A percentile compares a stretch with the other conserved stretches of the same genome.
phyloP scores from a whole-genome alignment of 2,329 filamentous ascomycete species.

The Nemania serpens region DNA sequence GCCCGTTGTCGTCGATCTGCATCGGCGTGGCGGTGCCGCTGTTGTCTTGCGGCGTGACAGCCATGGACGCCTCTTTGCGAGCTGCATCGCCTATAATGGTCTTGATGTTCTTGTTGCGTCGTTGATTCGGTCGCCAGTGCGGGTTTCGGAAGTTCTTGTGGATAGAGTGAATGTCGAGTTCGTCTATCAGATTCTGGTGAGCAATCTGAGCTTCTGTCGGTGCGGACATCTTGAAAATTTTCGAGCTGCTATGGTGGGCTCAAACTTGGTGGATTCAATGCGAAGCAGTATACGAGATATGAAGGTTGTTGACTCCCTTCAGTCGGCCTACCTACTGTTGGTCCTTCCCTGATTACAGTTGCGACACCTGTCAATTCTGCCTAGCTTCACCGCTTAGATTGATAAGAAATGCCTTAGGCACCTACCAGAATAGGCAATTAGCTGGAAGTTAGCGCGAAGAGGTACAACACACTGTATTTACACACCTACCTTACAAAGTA shows the following conservation, averaged over 20 bases:
- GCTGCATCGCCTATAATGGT: conserved; percentile 89
- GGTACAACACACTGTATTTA: background rate
- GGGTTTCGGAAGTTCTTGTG: conserved; percentile 90
- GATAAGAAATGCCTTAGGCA: background rate
- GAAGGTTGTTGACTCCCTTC: too few species aligned
- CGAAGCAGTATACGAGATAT: too few species aligned
- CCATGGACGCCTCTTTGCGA: conserved; percentile 84
- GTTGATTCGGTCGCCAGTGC: conserved; percentile 88
- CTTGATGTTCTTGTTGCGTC: conserved; percentile 98
- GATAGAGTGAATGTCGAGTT: conserved; percentile 86
- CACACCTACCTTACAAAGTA: background rate
- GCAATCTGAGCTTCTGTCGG: conserved; percentile 75
- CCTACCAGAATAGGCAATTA: background rate
- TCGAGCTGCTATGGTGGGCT: background rate
- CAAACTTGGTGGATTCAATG: background rate
- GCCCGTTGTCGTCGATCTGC: conserved; percentile 51
- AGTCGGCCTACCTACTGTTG: background rate
- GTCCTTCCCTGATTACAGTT: background rate
- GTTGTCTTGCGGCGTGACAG: conserved; percentile 74
- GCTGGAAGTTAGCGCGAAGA: too few species aligned
- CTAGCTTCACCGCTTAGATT: conserved; percentile 2
- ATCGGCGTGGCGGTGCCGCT: conserved; percentile 76
- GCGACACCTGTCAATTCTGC: conserved; percentile 13
- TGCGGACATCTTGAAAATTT: conserved; percentile 54
- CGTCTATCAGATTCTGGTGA: conserved; percentile 84